These are phyloP conservation scores for Diaporthe sp. DNA, from an alignment of 2,329 filamentous ascomycete species.

Conservation along the genomic window DNA sequence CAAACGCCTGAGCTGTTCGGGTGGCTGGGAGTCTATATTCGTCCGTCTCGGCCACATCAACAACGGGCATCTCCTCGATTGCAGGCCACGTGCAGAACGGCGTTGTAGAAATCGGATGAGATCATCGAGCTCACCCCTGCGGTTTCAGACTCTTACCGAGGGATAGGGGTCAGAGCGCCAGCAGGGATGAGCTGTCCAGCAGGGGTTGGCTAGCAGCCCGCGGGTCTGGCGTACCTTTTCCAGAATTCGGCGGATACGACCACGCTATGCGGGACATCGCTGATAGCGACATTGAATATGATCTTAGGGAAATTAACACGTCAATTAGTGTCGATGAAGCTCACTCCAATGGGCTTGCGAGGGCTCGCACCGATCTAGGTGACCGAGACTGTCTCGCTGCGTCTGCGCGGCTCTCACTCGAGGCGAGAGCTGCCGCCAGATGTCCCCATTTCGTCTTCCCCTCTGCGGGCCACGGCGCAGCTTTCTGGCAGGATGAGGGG, in stretches of 20 bases:
- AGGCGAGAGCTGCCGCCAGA: not conserved
- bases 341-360: conserved; percentile 15
- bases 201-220: not conserved
- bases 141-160: conserved; percentile 34
- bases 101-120: conserved; percentile 15
- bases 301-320: conserved; percentile 22
- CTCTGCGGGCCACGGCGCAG: not conserved
- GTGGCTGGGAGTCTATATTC: conserved; percentile 1
- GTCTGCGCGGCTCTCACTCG: not conserved
- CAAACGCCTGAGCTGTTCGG: not conserved
- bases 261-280: conserved; percentile 26
- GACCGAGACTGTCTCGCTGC: not conserved
- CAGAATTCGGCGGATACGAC: conserved; percentile 33
- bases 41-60: not conserved
- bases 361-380: too few species aligned
- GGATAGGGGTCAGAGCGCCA: conserved; percentile 23
- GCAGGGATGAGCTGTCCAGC: conserved; percentile 30
- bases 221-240: conserved; percentile 16
- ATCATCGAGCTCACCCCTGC: conserved; percentile 28
- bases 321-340: conserved; percentile 23
- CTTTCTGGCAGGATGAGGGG: conserved; percentile 11
- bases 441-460: not conserved
- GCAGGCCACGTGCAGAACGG: conserved; percentile 28
- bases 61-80: not conserved
- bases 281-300: conserved; percentile 30